A percentile compares a stretch with the other conserved stretches of the same genome.
These are phyloP conservation scores for Aspergillus cejpii DNA, from an alignment of 2,329 filamentous ascomycete species.

Conservation along the genomic window DNA sequence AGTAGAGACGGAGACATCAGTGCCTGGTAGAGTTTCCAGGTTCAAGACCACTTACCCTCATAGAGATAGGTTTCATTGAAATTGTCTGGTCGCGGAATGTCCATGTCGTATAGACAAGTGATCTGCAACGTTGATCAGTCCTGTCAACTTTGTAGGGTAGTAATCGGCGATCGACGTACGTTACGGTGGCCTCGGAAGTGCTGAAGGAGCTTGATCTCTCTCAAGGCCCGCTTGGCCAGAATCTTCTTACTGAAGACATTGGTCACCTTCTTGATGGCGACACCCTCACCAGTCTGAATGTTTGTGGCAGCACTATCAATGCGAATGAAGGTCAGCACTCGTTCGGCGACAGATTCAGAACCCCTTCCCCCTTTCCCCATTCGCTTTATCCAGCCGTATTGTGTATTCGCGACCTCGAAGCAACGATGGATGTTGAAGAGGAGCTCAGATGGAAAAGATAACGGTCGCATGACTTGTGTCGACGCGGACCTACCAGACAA, in stretches of 20 bases:
- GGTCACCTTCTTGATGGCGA: constrained; percentile 99
- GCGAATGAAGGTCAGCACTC: constrained; percentile 13
- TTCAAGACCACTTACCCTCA: constrained; percentile 61
- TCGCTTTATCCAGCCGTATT: background rate
- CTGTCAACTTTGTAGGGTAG: constrained; percentile 2
- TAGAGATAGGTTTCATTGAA: constrained; percentile 99
- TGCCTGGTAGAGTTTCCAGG: background rate
- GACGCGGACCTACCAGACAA: constrained; percentile 70
- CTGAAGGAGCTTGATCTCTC: constrained; percentile 97
- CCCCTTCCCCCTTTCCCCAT: background rate
- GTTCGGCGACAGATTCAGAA: background rate
- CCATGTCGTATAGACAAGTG: constrained; percentile 98
- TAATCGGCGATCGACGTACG: constrained; percentile 46
- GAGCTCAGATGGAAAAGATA: background rate
- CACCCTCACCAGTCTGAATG: constrained; percentile 80
- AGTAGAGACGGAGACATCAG: constrained; percentile 9
- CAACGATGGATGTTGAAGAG: background rate
- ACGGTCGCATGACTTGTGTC: background rate
- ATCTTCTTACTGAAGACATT: constrained; percentile 99
- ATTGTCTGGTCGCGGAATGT: constrained; percentile 92
- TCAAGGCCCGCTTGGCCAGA: constrained; percentile 89
- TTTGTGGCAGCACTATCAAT: constrained; percentile 75
- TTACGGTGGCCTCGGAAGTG: constrained; percentile 91
- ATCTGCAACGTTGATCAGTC: constrained; percentile 58
- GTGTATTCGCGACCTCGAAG: background rate